Base-by-base conservation (phyloP, 176 grass and related monocot species). In the Oryza punctata region DNA sequence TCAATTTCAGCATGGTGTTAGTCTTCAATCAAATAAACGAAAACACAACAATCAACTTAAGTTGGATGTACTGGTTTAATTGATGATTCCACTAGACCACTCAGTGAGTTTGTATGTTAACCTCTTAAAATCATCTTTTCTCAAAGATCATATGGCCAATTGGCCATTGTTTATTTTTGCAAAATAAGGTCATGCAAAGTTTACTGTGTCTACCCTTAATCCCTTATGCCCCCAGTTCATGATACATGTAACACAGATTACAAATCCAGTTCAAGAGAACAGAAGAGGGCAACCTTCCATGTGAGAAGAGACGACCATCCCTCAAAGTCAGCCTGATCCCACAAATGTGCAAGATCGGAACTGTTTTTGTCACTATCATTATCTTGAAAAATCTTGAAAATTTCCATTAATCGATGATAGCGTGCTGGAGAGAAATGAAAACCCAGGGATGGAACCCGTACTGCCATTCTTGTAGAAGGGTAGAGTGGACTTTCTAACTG, bases 391-490 rank as follows among this genome's bases (percentile, higher is more conserved):
- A 88, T 79, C 85, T 94, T 95, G 50, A 78, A 70, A 88, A 98
- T 86, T 82, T 94, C 90, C 96, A 98, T 98, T 78, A 98, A 73
- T 70, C 96, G 86, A 73, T 98, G 96, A 63, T 98, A 98, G 68
- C 96, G 87, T 82, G 96, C 96, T 19, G 96, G 96, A 66, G 96
- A 98, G 69, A 98, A 98, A 86, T 98, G 92, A 76, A 98, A 98
- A 16, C 92, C 96, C 75, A 98, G 86, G 61, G 96, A 98, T 65
- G 96, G 96, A 69, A 98, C 90, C 57, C 92, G 91, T 50, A 98
- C 64, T 50, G 96, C 96, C 73, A 98, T 77, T 87, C 96, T 94
- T 76, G 89, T 95, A 46, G 92, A 95, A 72, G 96, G 96, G 86
- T 95, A 93, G 7, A 77, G 75, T 81, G 92, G 91, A 88, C 82